Conservation (phyloP, 1,284 basidiomycete species). For the Sporisorium exsertum region DNA sequence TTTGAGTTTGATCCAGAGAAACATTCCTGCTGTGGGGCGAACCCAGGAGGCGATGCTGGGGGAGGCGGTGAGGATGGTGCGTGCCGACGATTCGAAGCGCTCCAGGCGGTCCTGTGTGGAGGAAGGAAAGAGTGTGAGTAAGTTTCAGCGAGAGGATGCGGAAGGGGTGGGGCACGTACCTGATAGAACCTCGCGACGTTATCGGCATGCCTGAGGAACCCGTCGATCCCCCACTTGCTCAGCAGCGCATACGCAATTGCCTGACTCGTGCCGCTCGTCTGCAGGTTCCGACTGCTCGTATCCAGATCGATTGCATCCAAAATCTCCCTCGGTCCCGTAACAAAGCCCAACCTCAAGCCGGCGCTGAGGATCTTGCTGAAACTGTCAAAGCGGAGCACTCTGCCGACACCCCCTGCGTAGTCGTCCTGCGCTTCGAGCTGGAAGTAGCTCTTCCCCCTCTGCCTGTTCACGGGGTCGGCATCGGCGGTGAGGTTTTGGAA, state of each 20-base stretch:
- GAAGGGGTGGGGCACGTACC: conserved; percentile 45
- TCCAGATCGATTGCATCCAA: conserved; percentile 80
- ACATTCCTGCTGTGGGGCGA: conserved; percentile 81
- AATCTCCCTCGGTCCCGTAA: conserved; percentile 80
- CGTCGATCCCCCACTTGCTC: conserved; percentile 77
- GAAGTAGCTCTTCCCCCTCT: conserved; percentile 60
- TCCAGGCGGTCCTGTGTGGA: conserved; percentile 22
- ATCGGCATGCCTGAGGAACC: conserved; percentile 80
- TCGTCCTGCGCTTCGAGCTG: conserved; percentile 57
- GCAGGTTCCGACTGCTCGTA: conserved; percentile 80
- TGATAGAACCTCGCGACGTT: conserved; percentile 82
- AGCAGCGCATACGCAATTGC: conserved; percentile 80
- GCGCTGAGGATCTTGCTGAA: conserved; percentile 76
- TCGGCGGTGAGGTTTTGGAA: conserved; percentile 52
- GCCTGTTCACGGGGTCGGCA: conserved; percentile 52
- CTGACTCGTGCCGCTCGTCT: conserved; percentile 80
- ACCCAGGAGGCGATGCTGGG: conserved; percentile 74
- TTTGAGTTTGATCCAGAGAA: conserved; percentile 67
- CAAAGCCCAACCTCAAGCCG: conserved; percentile 77
- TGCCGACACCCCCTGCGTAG: conserved; percentile 38
- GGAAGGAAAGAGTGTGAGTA: not conserved
- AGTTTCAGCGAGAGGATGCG: not conserved
- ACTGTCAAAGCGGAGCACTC: conserved; percentile 67
- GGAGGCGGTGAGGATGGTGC: conserved; percentile 15
- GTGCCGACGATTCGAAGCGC: conserved; percentile 33